phyloP scores from a whole-genome alignment of 2,329 filamentous ascomycete species.

The Phyllosticta citriasiana region DNA sequence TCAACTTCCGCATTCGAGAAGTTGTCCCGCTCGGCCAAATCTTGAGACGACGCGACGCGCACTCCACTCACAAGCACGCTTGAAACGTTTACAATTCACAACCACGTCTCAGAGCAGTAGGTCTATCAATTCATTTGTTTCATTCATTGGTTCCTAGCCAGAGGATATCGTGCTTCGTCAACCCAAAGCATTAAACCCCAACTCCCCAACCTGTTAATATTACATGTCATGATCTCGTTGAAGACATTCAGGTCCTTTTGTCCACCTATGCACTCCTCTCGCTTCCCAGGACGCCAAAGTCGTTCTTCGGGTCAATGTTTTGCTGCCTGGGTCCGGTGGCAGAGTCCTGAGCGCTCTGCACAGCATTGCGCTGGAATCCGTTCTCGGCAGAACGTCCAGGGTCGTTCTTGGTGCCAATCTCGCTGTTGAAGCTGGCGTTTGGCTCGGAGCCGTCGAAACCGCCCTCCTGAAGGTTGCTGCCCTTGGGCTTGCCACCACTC shows the following conservation, averaged over 20 bases:
- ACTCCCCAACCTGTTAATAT: not conserved
- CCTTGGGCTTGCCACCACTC: constrained; percentile 37
- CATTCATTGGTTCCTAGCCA: not conserved
- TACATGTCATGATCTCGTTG: not conserved
- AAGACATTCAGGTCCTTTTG: not conserved
- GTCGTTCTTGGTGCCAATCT: constrained; percentile 47
- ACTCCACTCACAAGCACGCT: not conserved
- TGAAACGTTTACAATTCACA: not conserved
- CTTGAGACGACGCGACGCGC: not conserved
- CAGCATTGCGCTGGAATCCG: constrained; percentile 25
- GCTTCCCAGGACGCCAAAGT: constrained; percentile 4
- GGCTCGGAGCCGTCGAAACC: constrained; percentile 32
- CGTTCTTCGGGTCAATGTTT: not conserved
- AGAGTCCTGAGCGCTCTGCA: constrained; percentile 22
- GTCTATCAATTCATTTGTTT: not conserved
- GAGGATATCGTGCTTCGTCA: not conserved
- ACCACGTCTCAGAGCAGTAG: not conserved
- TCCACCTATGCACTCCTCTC: constrained; percentile 11
- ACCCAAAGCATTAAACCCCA: not conserved
- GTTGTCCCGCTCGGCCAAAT: not conserved
- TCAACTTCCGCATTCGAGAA: not conserved
- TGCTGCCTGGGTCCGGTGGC: constrained; percentile 11
- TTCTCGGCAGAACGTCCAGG: constrained; percentile 41
- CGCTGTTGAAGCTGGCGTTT: constrained; percentile 42
- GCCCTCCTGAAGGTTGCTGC: constrained; percentile 40